These are phyloP conservation scores for Arachis monticola DNA, from an alignment of 331 rosid genomes.

Conservation along the genomic window DNA sequence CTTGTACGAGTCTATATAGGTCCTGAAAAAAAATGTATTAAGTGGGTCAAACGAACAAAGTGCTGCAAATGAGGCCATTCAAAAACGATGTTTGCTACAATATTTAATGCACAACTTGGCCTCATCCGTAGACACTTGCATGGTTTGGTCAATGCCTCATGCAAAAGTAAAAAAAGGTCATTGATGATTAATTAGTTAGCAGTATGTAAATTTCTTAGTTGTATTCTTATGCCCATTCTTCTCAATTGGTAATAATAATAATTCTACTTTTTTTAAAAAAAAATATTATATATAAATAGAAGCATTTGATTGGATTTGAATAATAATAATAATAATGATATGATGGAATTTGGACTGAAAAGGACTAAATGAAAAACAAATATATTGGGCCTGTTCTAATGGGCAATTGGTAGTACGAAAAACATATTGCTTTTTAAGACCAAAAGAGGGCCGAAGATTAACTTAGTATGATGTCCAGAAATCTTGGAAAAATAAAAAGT, in stretches of 20 bases:
- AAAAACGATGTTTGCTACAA: constrained; percentile 30
- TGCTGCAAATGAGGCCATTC: constrained; percentile 27
- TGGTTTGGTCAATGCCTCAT: constrained; percentile 36
- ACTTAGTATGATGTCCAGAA: too few species aligned
- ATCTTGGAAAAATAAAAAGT: too few species aligned
- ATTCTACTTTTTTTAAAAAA: neutral
- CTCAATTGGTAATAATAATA: neutral
- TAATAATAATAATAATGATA: too few species aligned
- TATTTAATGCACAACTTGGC: constrained; percentile 42
- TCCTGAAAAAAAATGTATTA: neutral
- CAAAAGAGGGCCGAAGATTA: too few species aligned
- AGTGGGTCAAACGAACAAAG: constrained; percentile 44
- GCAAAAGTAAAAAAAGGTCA: constrained; percentile 22
- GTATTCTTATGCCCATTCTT: constrained; percentile 4
- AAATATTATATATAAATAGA: neutral
- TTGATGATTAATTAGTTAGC: constrained; percentile 12
- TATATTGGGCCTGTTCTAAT: neutral
- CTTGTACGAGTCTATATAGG: constrained; percentile 20
- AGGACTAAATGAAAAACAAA: neutral
- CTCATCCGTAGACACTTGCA: constrained; percentile 16
- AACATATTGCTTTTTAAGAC: neutral
- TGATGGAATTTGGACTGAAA: neutral
- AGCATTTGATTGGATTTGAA: too few species aligned
- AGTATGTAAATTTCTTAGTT: neutral
- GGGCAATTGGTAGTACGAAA: neutral